A percentile compares a stretch with the other conserved stretches of the same genome.
phyloP scores from a whole-genome alignment of 371 early-diverging fungal species.

The Rhizomucor miehei region DNA sequence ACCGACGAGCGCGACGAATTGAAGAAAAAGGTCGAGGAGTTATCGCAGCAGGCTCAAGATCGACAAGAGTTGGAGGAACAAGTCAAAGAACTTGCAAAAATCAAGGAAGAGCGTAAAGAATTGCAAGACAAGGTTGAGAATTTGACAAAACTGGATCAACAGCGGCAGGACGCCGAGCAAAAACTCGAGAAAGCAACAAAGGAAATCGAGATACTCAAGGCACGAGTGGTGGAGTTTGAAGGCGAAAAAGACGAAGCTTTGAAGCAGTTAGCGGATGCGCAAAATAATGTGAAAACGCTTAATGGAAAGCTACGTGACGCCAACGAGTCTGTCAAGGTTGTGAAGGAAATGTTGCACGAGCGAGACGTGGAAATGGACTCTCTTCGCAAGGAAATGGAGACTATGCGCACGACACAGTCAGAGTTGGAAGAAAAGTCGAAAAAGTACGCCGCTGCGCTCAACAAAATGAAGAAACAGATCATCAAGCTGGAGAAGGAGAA shows the following conservation, averaged over 20 bases:
- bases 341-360: conserved; percentile 52
- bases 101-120: conserved; percentile 16
- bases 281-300: conserved; percentile 28
- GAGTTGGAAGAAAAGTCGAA: conserved; percentile 59
- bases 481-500: conserved; percentile 59
- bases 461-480: conserved; percentile 58
- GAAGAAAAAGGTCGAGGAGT: conserved; percentile 27
- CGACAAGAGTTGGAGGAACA: conserved; percentile 7
- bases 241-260: conserved; percentile 27
- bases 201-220: conserved; percentile 20
- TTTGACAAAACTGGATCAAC: conserved; percentile 22
- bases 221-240: conserved; percentile 22
- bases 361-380: conserved; percentile 54
- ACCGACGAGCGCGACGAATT: conserved; percentile 19
- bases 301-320: conserved; percentile 43
- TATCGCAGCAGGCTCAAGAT: too few species aligned
- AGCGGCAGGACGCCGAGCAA: not conserved
- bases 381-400: conserved; percentile 49
- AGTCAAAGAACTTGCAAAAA: conserved; percentile 33
- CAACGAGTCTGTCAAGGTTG: conserved; percentile 51
- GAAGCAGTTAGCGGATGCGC: conserved; percentile 34
- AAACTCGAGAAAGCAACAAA: conserved; percentile 6
- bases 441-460: conserved; percentile 43
- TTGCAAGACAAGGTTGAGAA: conserved; percentile 16
- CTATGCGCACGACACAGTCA: conserved; percentile 28